These are phyloP conservation scores for Diplodia sapinea DNA, from an alignment of 2,329 filamentous ascomycete genomes.

Conservation along the genomic window DNA sequence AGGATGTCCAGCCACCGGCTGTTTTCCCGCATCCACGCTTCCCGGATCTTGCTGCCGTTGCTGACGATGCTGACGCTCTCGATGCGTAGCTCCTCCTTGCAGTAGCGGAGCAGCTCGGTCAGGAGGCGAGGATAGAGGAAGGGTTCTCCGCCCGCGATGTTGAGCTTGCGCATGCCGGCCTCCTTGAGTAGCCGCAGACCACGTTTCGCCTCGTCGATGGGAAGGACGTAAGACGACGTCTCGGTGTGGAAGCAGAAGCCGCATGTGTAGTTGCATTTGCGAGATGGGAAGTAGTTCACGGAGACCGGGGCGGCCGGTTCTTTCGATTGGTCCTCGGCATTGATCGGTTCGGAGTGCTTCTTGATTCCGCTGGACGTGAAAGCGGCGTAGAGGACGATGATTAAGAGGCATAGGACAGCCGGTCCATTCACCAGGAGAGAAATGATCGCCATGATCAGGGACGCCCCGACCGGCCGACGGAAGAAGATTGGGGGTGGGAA, in stretches of 20 bases:
- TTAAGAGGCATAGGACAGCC: background rate
- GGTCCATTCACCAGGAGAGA: background rate
- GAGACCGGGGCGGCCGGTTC: constrained; percentile 43
- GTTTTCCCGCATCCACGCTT: constrained; percentile 52
- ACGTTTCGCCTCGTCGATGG: constrained; percentile 51
- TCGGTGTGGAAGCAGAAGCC: constrained; percentile 65
- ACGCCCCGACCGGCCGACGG: no score
- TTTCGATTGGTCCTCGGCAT: background rate
- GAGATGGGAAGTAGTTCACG: constrained; percentile 56
- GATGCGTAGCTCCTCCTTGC: constrained; percentile 56
- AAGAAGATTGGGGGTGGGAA: no score
- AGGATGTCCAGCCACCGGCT: constrained; percentile 59
- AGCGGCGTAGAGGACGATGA: constrained; percentile 1
- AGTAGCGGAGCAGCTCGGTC: constrained; percentile 53
- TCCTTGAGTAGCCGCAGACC: constrained; percentile 55
- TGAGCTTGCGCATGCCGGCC: constrained; percentile 62
- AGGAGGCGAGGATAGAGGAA: constrained; percentile 58
- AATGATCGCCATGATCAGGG: background rate
- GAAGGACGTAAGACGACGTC: constrained; percentile 53
- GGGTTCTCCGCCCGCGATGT: constrained; percentile 63
- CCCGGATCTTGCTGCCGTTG: constrained; percentile 58
- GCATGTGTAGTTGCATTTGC: constrained; percentile 58
- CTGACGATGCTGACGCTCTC: constrained; percentile 62
- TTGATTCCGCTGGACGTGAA: background rate
- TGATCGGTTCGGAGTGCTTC: background rate